A percentile compares a stretch with the other conserved stretches of the same genome.
Conservation (phyloP, 2,329 filamentous ascomycete species). For the Alternaria angustiovoidea region DNA sequence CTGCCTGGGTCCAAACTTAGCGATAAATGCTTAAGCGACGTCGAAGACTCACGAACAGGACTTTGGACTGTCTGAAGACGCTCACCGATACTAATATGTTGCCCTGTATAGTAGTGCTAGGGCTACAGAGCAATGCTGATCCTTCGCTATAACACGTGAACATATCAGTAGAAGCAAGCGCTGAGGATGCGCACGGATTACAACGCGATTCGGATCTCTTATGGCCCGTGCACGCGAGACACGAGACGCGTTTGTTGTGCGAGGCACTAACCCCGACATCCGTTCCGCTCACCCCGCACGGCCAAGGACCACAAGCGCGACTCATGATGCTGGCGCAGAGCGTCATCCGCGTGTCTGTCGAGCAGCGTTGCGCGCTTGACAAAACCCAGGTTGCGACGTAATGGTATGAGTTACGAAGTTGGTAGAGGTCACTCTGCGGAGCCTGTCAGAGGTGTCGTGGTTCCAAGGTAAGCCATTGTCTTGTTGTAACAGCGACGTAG, state of each 20-base stretch:
- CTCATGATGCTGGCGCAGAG: not conserved
- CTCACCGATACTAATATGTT: not conserved
- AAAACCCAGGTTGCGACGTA: not conserved
- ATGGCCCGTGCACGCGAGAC: not conserved
- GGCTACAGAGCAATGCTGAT: not conserved
- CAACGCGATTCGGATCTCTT: not conserved
- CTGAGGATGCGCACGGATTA: not conserved
- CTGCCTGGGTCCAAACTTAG: not conserved
- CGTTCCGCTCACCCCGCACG: not conserved
- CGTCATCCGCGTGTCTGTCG: not conserved
- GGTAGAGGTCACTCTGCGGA: not conserved
- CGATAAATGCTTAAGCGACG: not conserved
- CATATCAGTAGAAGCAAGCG: not conserved
- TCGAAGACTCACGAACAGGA: not conserved
- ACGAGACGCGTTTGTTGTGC: not conserved
- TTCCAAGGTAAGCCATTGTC: not conserved
- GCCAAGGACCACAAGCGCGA: not conserved
- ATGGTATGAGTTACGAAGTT: not conserved
- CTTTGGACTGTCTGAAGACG: not conserved
- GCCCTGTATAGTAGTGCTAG: not conserved
- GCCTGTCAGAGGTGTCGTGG: not conserved
- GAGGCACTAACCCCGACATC: not conserved
- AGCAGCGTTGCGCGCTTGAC: not conserved
- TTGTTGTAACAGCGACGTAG: not conserved
- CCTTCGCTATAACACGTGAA: not conserved